Evolutionary conservation across 1,284 basidiomycete species (phyloP).

Genomic region (Malassezia japonica): DNA sequence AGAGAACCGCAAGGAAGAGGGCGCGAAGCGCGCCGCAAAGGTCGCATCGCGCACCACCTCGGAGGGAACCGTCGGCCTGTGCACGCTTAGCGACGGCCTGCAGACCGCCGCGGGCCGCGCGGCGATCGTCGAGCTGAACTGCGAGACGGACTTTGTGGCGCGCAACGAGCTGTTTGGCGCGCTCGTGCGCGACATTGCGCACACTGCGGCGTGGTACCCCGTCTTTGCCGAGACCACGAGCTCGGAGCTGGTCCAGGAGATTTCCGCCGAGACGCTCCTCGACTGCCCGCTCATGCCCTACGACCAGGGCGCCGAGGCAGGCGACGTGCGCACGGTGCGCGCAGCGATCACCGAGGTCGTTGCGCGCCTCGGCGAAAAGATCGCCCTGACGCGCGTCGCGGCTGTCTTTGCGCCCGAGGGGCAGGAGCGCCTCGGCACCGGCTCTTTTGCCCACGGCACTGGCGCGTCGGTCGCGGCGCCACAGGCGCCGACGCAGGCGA

Average conservation of each 20-base stretch:
- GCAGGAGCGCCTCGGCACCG: slow-evolving; percentile 55
- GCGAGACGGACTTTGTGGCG: slow-evolving; percentile 94
- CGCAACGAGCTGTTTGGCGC: slow-evolving; percentile 72
- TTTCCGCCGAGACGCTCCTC: slow-evolving; percentile 25
- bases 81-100: slow-evolving; percentile 59
- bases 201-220: slow-evolving; percentile 71
- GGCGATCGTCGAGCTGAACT: slow-evolving; percentile 82
- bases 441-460: slow-evolving; percentile 67
- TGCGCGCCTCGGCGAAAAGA: slow-evolving; percentile 79
- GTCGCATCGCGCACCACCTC: slow-evolving; percentile 63
- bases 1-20: slow-evolving; percentile 61
- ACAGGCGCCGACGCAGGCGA: slow-evolving; percentile 54
- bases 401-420: slow-evolving; percentile 58
- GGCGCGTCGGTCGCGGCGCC: slow-evolving; percentile 41
- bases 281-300: slow-evolving; percentile 46
- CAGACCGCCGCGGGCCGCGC: slow-evolving; percentile 53
- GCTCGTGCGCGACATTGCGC: slow-evolving; percentile 70
- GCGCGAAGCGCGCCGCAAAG: slow-evolving; percentile 73
- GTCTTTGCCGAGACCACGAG: slow-evolving; percentile 49
- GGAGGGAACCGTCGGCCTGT: slow-evolving; percentile 70
- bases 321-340: slow-evolving; percentile 55
- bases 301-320: slow-evolving; percentile 2
- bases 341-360: slow-evolving; percentile 69
- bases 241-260: slow-evolving; percentile 11
- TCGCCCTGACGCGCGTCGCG: slow-evolving; percentile 65